Conservation (phyloP, 2,329 filamentous ascomycete genomes). For the Epichloe gansuensis region DNA sequence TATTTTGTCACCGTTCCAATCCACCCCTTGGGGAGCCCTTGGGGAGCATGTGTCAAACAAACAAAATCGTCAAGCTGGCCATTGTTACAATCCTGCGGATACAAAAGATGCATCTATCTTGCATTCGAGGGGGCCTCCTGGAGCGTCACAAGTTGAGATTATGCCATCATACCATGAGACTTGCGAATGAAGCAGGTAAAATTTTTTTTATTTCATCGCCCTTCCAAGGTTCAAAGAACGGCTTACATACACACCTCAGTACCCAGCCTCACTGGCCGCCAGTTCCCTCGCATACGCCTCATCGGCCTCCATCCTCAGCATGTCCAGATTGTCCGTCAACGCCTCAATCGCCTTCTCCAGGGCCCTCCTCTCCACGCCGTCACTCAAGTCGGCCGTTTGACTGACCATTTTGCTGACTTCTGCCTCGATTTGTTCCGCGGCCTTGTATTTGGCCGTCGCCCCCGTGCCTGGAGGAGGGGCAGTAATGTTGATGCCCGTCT, state of each 20-base stretch:
- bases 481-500: not conserved
- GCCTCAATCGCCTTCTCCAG: slow-evolving; percentile 24
- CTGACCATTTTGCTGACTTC: slow-evolving; percentile 19
- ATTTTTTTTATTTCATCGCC: no score
- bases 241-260: not conserved
- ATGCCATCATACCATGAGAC: no score
- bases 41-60: no score
- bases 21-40: no score
- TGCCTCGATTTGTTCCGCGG: slow-evolving; percentile 21
- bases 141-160: no score
- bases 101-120: no score
- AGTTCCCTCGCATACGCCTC: slow-evolving; percentile 33
- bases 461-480: slow-evolving; percentile 12
- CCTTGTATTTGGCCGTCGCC: slow-evolving; percentile 24
- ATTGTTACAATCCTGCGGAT: no score
- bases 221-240: no score
- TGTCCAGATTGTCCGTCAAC: slow-evolving; percentile 25
- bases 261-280: slow-evolving; percentile 9
- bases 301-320: slow-evolving; percentile 31
- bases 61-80: no score
- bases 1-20: no score
- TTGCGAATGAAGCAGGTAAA: no score
- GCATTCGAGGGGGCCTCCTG: no score
- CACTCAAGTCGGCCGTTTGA: slow-evolving; percentile 13
- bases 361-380: slow-evolving; percentile 11